These are phyloP conservation scores for Penicillium crystallinum DNA, from an alignment of 495 filamentous ascomycete genomes.

Conservation along the genomic window DNA sequence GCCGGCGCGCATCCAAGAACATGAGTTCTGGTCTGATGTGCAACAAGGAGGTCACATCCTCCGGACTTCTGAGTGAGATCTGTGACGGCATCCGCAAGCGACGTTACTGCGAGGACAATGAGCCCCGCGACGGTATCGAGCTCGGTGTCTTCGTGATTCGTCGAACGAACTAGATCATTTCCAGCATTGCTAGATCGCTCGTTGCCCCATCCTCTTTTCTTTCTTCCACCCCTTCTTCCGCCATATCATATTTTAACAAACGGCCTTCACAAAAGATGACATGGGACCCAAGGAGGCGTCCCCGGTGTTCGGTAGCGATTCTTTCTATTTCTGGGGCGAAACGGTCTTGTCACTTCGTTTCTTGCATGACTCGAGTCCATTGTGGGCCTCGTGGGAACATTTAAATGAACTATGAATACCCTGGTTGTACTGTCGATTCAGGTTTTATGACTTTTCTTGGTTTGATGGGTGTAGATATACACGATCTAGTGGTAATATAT, in stretches of 20 bases:
- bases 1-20: constrained; percentile 37
- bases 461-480: constrained; percentile 23
- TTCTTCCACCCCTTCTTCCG: constrained; percentile 9
- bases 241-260: constrained; percentile 20
- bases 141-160: constrained; percentile 61
- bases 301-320: constrained; percentile 17
- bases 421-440: constrained; percentile 29
- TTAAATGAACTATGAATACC: constrained; percentile 35
- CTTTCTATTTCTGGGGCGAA: constrained; percentile 11
- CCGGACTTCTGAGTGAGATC: constrained; percentile 57
- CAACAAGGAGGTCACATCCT: constrained; percentile 44
- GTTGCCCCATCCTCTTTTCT: background rate
- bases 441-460: constrained; percentile 24
- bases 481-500: constrained; percentile 11
- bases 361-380: constrained; percentile 13
- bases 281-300: constrained; percentile 18
- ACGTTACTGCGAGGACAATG: constrained; percentile 39
- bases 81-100: constrained; percentile 55
- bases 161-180: constrained; percentile 33
- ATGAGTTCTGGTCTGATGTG: constrained; percentile 28
- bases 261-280: constrained; percentile 14
- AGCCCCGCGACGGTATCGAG: constrained; percentile 50
- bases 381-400: background rate
- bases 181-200: background rate
- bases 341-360: constrained; percentile 5